phyloP scores from a whole-genome alignment of 768 basidiomycete species.

The Amanita thiersii region DNA sequence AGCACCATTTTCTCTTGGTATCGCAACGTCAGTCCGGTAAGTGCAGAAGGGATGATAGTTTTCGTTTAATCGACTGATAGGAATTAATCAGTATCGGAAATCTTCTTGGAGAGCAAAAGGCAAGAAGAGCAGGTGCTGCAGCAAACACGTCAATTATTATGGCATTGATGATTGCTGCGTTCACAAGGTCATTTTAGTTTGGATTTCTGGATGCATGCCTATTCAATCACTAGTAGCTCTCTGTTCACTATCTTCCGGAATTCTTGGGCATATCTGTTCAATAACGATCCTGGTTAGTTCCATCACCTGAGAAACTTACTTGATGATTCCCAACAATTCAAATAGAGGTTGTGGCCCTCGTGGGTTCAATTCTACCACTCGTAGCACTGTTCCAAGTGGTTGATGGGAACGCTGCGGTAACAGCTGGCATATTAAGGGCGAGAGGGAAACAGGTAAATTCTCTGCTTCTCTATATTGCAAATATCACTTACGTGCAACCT shows the following conservation, averaged over 20 bases:
- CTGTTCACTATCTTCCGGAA: slow-evolving; percentile 55
- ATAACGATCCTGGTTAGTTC: slow-evolving; percentile 48
- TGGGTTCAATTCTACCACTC: slow-evolving; percentile 65
- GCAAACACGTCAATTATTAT: slow-evolving; percentile 59
- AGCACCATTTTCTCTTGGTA: slow-evolving; percentile 73
- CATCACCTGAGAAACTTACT: not conserved
- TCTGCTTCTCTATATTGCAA: slow-evolving; percentile 1
- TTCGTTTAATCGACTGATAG: not conserved
- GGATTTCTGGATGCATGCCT: slow-evolving; percentile 1
- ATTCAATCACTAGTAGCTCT: slow-evolving; percentile 23
- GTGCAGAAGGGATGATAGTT: slow-evolving; percentile 9
- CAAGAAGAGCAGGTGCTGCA: slow-evolving; percentile 62
- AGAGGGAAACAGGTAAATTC: slow-evolving; percentile 60
- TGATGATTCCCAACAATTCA: slow-evolving; percentile 1
- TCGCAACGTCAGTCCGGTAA: slow-evolving; percentile 82
- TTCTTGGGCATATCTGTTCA: slow-evolving; percentile 71
- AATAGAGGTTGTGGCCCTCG: slow-evolving; percentile 46
- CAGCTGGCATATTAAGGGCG: slow-evolving; percentile 75
- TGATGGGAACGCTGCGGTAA: slow-evolving; percentile 65
- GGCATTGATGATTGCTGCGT: slow-evolving; percentile 52
- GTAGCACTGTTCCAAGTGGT: slow-evolving; percentile 81
- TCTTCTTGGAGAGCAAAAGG: slow-evolving; percentile 74
- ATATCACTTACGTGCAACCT: slow-evolving; percentile 1
- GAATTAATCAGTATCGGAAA: slow-evolving; percentile 64
- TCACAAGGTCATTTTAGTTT: slow-evolving; percentile 44